Evolutionary conservation across 2,329 filamentous ascomycete species (phyloP).

Genomic region (Cryoendolithus antarcticus): DNA sequence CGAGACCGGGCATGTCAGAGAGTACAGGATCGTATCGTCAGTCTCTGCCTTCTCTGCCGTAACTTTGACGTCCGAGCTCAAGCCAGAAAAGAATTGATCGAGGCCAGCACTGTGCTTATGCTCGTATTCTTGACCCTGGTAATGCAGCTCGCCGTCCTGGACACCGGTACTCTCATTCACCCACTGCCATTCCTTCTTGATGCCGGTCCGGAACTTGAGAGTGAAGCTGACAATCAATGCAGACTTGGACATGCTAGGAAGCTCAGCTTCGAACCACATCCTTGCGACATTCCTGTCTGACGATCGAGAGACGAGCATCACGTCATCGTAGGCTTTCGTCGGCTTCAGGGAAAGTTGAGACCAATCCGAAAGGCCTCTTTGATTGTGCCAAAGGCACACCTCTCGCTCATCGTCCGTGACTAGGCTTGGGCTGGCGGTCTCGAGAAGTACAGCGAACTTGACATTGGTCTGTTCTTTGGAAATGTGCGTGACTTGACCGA

Average conservation of each 20-base stretch:
- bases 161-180: conserved; percentile 51
- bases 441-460: conserved; percentile 49
- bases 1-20: conserved; percentile 44
- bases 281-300: conserved; percentile 13
- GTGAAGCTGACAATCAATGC: conserved; percentile 50
- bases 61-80: conserved; percentile 46
- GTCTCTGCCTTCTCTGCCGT: conserved; percentile 50
- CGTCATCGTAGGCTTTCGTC: conserved; percentile 15
- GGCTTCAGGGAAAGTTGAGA: conserved; percentile 43
- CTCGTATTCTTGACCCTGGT: conserved; percentile 26
- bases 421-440: conserved; percentile 22
- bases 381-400: conserved; percentile 63
- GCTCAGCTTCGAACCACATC: conserved; percentile 42
- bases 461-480: conserved; percentile 33
- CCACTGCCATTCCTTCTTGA: conserved; percentile 55
- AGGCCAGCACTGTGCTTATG: conserved; percentile 31
- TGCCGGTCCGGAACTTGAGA: conserved; percentile 50
- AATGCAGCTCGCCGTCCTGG: conserved; percentile 50
- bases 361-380: conserved; percentile 44
- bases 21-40: conserved; percentile 58
- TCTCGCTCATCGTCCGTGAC: conserved; percentile 50
- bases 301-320: conserved; percentile 15
- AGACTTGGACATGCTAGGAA: conserved; percentile 35
- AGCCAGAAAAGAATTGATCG: conserved; percentile 42
- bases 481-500: conserved; percentile 61